Conservation (phyloP, 805 yeast species). For the Suhomyces prunicola region DNA sequence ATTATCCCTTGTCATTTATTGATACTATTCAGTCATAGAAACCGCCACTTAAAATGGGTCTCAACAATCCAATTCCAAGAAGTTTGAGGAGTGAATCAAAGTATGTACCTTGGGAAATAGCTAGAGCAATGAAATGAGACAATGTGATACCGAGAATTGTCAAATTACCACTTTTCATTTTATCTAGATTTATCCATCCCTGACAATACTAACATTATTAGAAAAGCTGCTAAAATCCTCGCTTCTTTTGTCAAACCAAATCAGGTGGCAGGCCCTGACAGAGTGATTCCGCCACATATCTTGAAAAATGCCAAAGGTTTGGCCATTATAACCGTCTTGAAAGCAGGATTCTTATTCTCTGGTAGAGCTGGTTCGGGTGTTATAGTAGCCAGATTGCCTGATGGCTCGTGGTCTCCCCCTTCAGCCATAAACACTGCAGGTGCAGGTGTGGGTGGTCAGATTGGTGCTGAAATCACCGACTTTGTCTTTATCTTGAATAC, state of each 20-base stretch:
- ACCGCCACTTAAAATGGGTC: slow-evolving; percentile 31
- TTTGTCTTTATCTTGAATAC: slow-evolving; percentile 90
- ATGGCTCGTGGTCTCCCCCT: slow-evolving; percentile 97
- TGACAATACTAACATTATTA: slow-evolving; percentile 26
- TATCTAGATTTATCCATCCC: neutral
- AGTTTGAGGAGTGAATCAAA: slow-evolving; percentile 81
- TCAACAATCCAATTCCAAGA: slow-evolving; percentile 94
- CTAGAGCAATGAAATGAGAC: too few relatives aligned
- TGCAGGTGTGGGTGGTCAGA: slow-evolving; percentile 98
- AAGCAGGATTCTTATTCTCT: slow-evolving; percentile 93
- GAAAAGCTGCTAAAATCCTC: slow-evolving; percentile 90
- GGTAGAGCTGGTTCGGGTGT: slow-evolving; percentile 98
- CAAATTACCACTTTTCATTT: neutral
- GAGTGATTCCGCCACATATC: slow-evolving; percentile 85
- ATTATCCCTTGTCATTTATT: neutral
- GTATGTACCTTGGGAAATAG: slow-evolving; percentile 43
- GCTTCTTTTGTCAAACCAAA: slow-evolving; percentile 92
- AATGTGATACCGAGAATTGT: neutral
- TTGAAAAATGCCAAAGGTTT: slow-evolving; percentile 88
- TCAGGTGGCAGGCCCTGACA: slow-evolving; percentile 84
- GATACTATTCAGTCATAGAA: neutral
- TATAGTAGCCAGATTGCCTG: slow-evolving; percentile 88
- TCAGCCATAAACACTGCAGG: slow-evolving; percentile 95
- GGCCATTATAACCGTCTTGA: slow-evolving; percentile 88
- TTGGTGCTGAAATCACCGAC: slow-evolving; percentile 95